phyloP scores from a whole-genome alignment of 306 rosid genomes.

The Urtica urens region DNA sequence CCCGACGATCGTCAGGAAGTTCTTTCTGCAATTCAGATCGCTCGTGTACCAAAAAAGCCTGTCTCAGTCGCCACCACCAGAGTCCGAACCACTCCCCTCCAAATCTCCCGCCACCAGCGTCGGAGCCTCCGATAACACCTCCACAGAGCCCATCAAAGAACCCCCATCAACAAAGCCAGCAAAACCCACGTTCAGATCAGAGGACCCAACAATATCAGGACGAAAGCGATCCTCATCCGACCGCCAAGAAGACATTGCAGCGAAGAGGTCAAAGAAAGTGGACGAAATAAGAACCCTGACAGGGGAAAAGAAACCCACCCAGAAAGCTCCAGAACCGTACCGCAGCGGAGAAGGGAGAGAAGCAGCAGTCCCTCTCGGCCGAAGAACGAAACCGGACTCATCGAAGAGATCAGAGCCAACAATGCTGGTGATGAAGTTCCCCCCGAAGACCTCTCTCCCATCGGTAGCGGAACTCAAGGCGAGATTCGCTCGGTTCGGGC shows the following conservation, averaged over 20 bases:
- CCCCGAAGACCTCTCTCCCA: constrained; percentile 83
- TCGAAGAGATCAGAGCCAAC: constrained; percentile 57
- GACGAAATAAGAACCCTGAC: constrained; percentile 52
- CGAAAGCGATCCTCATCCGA: constrained; percentile 77
- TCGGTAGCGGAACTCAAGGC: constrained; percentile 91
- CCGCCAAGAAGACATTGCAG: constrained; percentile 87
- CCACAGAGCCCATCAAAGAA: constrained; percentile 39
- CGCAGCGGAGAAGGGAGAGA: constrained; percentile 45
- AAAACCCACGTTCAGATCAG: constrained; percentile 54
- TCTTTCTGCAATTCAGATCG: constrained; percentile 75
- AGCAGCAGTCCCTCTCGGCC: constrained; percentile 24
- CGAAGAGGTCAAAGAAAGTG: constrained; percentile 70
- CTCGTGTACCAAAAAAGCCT: constrained; percentile 78
- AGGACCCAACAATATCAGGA: constrained; percentile 67
- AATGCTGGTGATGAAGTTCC: constrained; percentile 77
- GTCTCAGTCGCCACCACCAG: constrained; percentile 42
- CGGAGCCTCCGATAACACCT: constrained; percentile 25
- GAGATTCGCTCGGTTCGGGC: constrained; percentile 94
- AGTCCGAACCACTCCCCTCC: constrained; percentile 31
- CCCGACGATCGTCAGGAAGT: constrained; percentile 37
- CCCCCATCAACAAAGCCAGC: constrained; percentile 32
- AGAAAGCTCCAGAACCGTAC: constrained; percentile 38
- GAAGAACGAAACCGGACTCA: constrained; percentile 28
- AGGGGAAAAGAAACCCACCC: constrained; percentile 45
- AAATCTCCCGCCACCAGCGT: constrained; percentile 27